A percentile compares a stretch with the other conserved stretches of the same genome.
Evolutionary conservation across 139 green algal genomes (phyloP).

Genomic region (Chlorella sp.): DNA sequence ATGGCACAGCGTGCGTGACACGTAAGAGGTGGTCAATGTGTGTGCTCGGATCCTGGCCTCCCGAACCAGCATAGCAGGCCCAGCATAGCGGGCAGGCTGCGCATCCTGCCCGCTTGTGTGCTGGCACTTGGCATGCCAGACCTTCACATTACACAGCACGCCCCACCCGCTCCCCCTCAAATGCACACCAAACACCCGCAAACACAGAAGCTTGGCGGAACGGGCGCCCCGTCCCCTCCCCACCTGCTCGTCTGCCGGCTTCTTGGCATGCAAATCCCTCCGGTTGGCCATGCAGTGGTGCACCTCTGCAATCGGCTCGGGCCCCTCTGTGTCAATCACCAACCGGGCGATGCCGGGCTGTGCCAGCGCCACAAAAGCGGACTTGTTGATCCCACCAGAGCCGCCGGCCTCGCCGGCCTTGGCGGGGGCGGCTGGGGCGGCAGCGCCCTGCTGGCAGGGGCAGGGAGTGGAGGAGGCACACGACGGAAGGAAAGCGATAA

Average conservation of each 20-base stretch:
- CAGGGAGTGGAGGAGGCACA: not conserved
- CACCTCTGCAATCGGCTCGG: slow-evolving; percentile 29
- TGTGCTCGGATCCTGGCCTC: no score
- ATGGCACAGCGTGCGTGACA: no score
- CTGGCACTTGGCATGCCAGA: no score
- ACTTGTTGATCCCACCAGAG: not conserved
- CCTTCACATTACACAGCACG: no score
- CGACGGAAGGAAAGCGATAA: no score
- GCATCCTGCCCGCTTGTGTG: no score
- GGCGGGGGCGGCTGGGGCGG: not conserved
- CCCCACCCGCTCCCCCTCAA: no score
- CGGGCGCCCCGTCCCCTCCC: not conserved
- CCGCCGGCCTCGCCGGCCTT: not conserved
- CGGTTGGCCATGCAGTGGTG: slow-evolving; percentile 57
- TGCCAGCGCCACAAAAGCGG: slow-evolving; percentile 23
- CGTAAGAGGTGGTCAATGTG: no score
- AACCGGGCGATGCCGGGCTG: slow-evolving; percentile 37
- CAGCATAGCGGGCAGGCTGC: no score
- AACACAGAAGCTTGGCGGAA: no score
- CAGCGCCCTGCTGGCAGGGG: not conserved
- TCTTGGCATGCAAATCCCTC: slow-evolving; percentile 27
- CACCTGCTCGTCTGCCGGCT: slow-evolving; percentile 14
- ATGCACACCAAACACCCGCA: no score
- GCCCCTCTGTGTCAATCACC: slow-evolving; percentile 34
- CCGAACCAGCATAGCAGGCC: no score